Evolutionary conservation across 2,329 filamentous ascomycete genomes (phyloP), one percentile per base, ranked within the genome.

Genomic region (Alternaria brassicicola): DNA sequence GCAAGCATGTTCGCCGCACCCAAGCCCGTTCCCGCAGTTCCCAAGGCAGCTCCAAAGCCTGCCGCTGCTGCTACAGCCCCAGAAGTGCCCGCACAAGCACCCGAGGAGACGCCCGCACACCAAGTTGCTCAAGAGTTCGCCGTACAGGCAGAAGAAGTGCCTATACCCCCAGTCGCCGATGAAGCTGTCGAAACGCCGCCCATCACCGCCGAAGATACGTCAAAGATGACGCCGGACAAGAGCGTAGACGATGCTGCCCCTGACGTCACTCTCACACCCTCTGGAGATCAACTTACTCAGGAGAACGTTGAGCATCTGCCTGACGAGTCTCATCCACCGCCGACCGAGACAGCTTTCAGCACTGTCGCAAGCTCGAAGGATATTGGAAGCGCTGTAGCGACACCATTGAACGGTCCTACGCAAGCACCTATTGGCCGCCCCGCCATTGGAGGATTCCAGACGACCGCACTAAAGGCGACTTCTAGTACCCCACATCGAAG

Each of bases 241-340:
- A 71, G 76, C 53, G 76, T 81, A 39, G 79, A 81, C 57, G 83
- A 83, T 58, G 78, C 83, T 52, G 85, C 84, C 68, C 78, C 84
- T 49, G 81, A 84, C 46, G 47, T 68, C 19, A 64, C 64, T 15
- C 78, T 94, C 43, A 84, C 85, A 46, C 89, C 91, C 15, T 86
- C 91, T 23, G 89, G 90, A 79, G 92, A 93, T 76, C 88, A 93
- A 71, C 85, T 98, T 65, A 98, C 94, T 26, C 89, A 94, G 80
- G 89, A 89, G 69, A 98, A 98, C 79, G 89, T 98, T 57, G 93
- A 97, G 77, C 91, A 94, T 79, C 85, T 98, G 68, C 89, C 88
- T 65, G 93, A 97, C 79, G 85, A 84, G 55, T 96, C 94, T 41
- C 82, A 87, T 56, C 90, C 92, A 38, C 86, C 89, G 19, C 85